These are phyloP conservation scores for Xylaria hypoxylon DNA, from an alignment of 2,329 filamentous ascomycete genomes.

Conservation along the genomic window DNA sequence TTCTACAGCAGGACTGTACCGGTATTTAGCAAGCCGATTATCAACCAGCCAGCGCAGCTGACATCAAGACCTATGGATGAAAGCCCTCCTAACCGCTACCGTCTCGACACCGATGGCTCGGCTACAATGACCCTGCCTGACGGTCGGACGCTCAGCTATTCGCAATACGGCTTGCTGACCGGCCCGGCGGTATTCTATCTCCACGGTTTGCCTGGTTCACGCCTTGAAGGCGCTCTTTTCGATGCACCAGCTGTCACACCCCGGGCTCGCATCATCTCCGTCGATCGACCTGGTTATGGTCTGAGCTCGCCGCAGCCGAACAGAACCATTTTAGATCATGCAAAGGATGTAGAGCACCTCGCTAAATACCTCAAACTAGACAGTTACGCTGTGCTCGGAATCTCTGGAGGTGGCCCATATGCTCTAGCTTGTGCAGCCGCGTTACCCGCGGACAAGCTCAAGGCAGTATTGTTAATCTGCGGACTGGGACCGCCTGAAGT, in stretches of 20 bases:
- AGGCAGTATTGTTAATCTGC: constrained; percentile 31
- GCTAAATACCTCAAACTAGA: constrained; percentile 28
- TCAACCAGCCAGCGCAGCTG: neutral
- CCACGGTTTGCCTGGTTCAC: constrained; percentile 30
- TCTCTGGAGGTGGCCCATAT: constrained; percentile 33
- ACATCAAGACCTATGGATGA: constrained; percentile 24
- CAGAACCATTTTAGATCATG: constrained; percentile 25
- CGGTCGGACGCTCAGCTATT: constrained; percentile 30
- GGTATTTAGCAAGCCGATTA: neutral
- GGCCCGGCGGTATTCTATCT: constrained; percentile 29
- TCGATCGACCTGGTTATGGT: constrained; percentile 32
- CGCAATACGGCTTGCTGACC: constrained; percentile 24
- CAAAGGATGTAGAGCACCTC: constrained; percentile 25
- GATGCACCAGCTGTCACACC: constrained; percentile 32
- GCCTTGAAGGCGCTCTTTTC: constrained; percentile 30
- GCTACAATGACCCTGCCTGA: constrained; percentile 23
- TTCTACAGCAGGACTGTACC: neutral
- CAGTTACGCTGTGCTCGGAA: constrained; percentile 29
- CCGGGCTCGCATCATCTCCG: constrained; percentile 29
- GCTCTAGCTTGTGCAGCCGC: constrained; percentile 33
- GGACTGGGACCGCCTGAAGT: constrained; percentile 27
- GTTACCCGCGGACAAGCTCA: constrained; percentile 29
- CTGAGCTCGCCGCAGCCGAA: constrained; percentile 28
- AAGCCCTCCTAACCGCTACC: constrained; percentile 24
- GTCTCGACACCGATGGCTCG: constrained; percentile 26